Evolutionary conservation across 495 filamentous ascomycete species (phyloP), one percentile per base, ranked within the genome.

Genomic region (Penicillium desertorum): DNA sequence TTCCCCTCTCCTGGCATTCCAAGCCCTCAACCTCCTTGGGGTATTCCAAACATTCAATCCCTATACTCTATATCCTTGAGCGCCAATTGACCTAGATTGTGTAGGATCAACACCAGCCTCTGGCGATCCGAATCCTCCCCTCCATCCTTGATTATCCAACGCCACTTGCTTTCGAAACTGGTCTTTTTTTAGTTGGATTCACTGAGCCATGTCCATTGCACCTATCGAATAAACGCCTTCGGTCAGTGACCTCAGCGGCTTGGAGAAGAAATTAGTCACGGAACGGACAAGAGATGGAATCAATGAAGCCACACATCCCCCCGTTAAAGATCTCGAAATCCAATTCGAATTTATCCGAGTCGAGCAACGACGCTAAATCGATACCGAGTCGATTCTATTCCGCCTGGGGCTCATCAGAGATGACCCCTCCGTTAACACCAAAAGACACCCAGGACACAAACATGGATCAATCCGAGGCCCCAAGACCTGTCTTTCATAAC

Each of bases 401-500:
- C 9, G 45, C 63, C 46, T 42, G 62, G 57, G 64, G 62, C 43
- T 65, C 64, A 11, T 68, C 66, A 27, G 81, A 88, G 58, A 82
- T 90, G 62, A 92, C 89, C 7, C 89, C 90, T 11, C 89, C 89
- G 50, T 72, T 84, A 54, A 90, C 89, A 34, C 89, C 89, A 5
- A 81, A 84, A 71, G 79, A 76, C 60, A 82, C 81, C 62, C 77
- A 86, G 62, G 78, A 83, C 58, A 73, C 81, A 30, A 62, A 25
- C 25, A 72, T 77, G 63, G 71, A 81, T 53, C 71, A 70, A 51
- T 53, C 72, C 17, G 79, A 79, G 62, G 54, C 72, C 43, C 75
- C 76, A 19, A 74, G 84, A 54, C 79, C 84, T 25, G 79, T 91
- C 55, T 98, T 97, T 68, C 91, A 96, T 76, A 94, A 92, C 73